phyloP scores from a whole-genome alignment of 2,329 filamentous ascomycete species.

The Pseudogymnoascus sp. region DNA sequence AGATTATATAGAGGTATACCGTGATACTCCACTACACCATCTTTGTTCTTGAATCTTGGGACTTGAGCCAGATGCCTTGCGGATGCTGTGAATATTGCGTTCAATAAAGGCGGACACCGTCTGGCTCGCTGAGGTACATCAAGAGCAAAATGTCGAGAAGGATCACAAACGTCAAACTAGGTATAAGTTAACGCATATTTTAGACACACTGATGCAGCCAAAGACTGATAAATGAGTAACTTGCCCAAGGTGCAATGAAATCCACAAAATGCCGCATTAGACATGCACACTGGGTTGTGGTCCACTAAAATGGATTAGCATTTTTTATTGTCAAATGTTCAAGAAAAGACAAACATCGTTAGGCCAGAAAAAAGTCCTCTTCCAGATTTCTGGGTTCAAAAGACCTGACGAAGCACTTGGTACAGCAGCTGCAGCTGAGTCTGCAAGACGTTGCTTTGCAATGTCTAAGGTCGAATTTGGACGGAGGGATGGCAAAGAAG shows the following conservation, averaged over 20 bases:
- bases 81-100: conserved; percentile 47
- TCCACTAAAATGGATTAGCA: not conserved
- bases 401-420: not conserved
- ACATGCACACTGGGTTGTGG: not conserved
- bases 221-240: not conserved
- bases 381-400: not conserved
- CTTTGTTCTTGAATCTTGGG: conserved; percentile 21
- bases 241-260: not conserved
- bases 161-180: conserved; percentile 9
- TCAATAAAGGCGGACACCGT: conserved; percentile 42
- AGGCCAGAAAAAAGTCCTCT: not conserved
- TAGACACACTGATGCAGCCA: not conserved
- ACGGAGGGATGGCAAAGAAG: not conserved
- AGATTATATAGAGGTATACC: not conserved
- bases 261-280: not conserved
- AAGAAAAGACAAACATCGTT: not conserved
- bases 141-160: conserved; percentile 38
- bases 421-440: not conserved
- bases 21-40: not conserved
- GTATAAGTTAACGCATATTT: not conserved
- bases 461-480: not conserved
- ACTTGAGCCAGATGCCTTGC: conserved; percentile 40
- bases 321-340: not conserved
- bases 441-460: not conserved
- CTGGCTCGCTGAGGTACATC: conserved; percentile 44